phyloP scores from a whole-genome alignment of 768 basidiomycete species.

The Leccinum uliginosum region DNA sequence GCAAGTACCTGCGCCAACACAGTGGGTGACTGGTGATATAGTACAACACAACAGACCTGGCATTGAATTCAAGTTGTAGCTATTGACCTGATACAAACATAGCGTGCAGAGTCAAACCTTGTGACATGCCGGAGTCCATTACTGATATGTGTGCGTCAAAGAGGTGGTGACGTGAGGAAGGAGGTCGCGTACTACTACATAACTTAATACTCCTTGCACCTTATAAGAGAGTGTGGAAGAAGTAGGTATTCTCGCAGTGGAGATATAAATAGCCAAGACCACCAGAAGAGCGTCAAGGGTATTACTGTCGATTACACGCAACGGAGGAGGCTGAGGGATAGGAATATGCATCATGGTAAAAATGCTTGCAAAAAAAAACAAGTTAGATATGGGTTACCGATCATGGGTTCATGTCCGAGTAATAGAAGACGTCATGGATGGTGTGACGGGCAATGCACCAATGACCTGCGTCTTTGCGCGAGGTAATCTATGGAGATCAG shows the following conservation, averaged over 20 bases:
- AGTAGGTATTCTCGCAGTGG: not conserved
- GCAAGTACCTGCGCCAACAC: no score
- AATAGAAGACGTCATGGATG: conserved; percentile 7
- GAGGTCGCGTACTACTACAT: not conserved
- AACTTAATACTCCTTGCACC: not conserved
- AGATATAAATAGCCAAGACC: not conserved
- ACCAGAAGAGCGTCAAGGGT: not conserved
- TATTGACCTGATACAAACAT: not conserved
- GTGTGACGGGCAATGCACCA: conserved; percentile 10
- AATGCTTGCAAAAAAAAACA: not conserved
- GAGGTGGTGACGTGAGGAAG: not conserved
- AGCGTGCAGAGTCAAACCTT: not conserved
- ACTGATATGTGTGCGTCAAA: not conserved
- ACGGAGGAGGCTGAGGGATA: not conserved
- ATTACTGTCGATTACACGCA: not conserved
- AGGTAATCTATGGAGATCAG: conserved; percentile 8
- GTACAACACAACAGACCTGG: not conserved
- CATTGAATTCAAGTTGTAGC: not conserved
- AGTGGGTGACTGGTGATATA: no score
- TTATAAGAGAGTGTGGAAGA: not conserved
- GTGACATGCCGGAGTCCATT: not conserved
- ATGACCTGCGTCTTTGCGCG: conserved; percentile 9
- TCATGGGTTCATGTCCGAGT: conserved; percentile 14
- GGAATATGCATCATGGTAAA: not conserved
- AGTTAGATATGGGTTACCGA: not conserved